A percentile compares a stretch with the other conserved stretches of the same genome.
Evolutionary conservation across 345 rosid species (phyloP).

Genomic region (Eucalyptus cloeziana): DNA sequence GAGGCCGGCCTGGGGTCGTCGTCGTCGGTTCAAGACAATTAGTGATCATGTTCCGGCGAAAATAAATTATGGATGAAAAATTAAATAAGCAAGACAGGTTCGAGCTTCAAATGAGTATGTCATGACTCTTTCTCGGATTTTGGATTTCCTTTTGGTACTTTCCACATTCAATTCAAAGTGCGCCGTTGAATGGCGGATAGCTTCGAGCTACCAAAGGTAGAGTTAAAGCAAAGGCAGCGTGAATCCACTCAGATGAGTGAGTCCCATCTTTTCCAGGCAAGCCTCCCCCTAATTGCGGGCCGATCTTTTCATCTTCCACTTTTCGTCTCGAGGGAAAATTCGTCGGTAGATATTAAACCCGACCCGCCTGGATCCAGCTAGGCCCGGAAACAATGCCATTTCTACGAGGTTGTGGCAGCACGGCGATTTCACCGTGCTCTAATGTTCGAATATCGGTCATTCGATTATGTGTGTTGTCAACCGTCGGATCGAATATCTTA

Average conservation of each 20-base stretch:
- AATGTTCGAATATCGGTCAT: background rate
- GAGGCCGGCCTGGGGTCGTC: background rate
- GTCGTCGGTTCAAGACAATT: background rate
- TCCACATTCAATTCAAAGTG: background rate
- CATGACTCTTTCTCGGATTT: background rate
- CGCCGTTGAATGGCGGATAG: background rate
- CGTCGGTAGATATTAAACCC: background rate
- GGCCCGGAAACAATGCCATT: background rate
- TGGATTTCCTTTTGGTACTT: background rate
- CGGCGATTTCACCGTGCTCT: background rate
- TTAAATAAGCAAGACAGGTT: background rate
- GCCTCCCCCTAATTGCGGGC: background rate
- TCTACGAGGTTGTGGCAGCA: background rate
- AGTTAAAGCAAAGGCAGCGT: background rate
- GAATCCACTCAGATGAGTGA: background rate
- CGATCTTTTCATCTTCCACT: background rate
- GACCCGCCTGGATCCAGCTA: background rate
- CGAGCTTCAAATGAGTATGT: background rate
- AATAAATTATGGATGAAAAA: background rate
- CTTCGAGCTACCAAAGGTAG: background rate
- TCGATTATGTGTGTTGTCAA: background rate
- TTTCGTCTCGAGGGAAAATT: background rate
- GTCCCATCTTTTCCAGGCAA: background rate
- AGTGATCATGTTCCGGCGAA: background rate
- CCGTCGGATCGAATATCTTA: background rate